phyloP scores from a whole-genome alignment of 2,329 filamentous ascomycete species.

The Fusarium stilboides region DNA sequence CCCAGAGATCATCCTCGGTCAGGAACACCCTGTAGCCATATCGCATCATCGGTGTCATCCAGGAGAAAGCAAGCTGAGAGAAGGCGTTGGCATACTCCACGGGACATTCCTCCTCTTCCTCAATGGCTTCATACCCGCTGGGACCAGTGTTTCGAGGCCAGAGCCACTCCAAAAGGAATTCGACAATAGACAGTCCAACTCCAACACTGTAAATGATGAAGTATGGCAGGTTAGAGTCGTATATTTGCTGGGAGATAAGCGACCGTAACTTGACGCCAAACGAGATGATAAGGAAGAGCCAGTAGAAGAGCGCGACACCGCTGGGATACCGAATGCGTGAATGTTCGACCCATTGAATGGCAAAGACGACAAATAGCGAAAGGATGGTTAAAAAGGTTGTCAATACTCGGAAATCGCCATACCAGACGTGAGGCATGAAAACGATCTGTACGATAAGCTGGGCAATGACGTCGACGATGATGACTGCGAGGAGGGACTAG shows the following conservation, averaged over 20 bases:
- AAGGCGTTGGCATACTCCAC: conserved; percentile 95
- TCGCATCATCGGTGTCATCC: conserved; percentile 99
- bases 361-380: conserved; percentile 81
- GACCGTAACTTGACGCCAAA: conserved; percentile 89
- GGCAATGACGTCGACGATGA: conserved; percentile 77
- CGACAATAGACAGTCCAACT: conserved; percentile 76
- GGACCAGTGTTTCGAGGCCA: conserved; percentile 78
- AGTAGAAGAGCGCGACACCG: conserved; percentile 91
- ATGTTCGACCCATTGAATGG: conserved; percentile 90
- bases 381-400: conserved; percentile 79
- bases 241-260: conserved; percentile 82
- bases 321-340: conserved; percentile 87
- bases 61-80: conserved; percentile 92
- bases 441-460: conserved; percentile 85
- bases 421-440: conserved; percentile 78
- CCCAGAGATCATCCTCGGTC: conserved; percentile 97
- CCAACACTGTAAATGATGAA: conserved; percentile 83
- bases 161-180: conserved; percentile 87
- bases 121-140: conserved; percentile 71
- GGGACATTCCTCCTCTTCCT: conserved; percentile 75
- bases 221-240: conserved; percentile 76
- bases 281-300: conserved; percentile 86
- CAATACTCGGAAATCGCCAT: conserved; percentile 88
- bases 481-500: conserved; percentile 73
- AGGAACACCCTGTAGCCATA: conserved; percentile 92